Base-by-base conservation (phyloP, 2,329 filamentous ascomycete genomes). In the Trichophyton rubrum region DNA sequence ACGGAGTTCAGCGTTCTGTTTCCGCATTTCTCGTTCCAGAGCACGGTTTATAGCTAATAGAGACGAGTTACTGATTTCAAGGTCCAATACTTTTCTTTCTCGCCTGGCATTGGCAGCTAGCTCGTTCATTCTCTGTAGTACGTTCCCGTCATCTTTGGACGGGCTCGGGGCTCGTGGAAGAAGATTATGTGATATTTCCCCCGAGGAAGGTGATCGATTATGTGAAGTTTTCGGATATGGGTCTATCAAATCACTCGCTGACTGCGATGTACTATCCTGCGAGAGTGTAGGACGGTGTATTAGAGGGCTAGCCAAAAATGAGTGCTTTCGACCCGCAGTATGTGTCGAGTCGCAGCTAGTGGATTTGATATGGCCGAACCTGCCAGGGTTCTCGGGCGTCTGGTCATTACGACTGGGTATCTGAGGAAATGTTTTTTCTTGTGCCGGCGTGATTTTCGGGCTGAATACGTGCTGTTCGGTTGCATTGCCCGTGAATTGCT, bases 51-150 rank as follows among this genome's bases (percentile, higher is more conserved):
- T 97, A 45, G 93, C 93, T 61, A 96, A 83, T 2, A 99, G 80
- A 1, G 91, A 96, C 0, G 90, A 93, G 69, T 99, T 99, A 60
- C 88, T 96, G 64, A 99, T 99, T 71, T 99, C 90, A 4, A 99
- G 78, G 71, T 99, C 93, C 66, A 97, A 83, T 0, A 99, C 91
- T 76, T 97, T 99, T 63, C 93, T 84, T 73, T 97, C 93, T 40
- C 90, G 83, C 33, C 93, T 84, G 13, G 93, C 93, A 70, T 90
- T 93, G n/a, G 87, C 83, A 9, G 93, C 90, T 5, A 90, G 79
- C 62, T 95, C 90, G 63, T 84, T 88, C 63, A 87, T 77, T n/a
- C 61, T 64, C 22, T 63, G 56, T 6, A 58, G 24, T 17, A 59
- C 53, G 20, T 59, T 47, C 41, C 45, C 49, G 15, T 65, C 61